Conservation (phyloP, 495 filamentous ascomycete genomes). For the Tricharina praecox region DNA sequence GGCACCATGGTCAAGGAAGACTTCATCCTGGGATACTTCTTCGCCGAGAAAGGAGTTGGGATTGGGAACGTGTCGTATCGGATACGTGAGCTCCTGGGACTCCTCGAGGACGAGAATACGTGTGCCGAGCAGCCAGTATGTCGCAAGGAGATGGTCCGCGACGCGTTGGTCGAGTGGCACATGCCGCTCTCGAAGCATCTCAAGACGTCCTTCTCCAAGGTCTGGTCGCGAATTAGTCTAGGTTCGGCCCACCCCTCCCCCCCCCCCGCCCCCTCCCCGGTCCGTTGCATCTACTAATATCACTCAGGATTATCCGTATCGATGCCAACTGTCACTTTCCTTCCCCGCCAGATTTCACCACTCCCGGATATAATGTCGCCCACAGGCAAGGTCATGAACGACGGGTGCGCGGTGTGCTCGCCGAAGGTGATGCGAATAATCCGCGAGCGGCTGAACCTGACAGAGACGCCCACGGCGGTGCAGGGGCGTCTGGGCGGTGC, state of each 20-base stretch:
- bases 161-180: conserved; percentile 22
- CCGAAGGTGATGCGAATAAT: conserved; percentile 42
- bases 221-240: conserved; percentile 24
- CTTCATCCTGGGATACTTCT: conserved; percentile 15
- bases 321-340: conserved; percentile 33
- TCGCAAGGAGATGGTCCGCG: conserved; percentile 2
- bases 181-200: conserved; percentile 18
- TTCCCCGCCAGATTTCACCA: conserved; percentile 20
- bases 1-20: conserved; percentile 5
- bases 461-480: conserved; percentile 50
- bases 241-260: conserved; percentile 4
- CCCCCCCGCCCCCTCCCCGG: neutral
- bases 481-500: conserved; percentile 71
- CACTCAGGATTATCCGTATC: no score
- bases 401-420: conserved; percentile 63
- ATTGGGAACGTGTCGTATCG: conserved; percentile 11
- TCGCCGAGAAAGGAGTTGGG: conserved; percentile 20
- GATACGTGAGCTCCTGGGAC: conserved; percentile 9
- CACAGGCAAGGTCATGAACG: conserved; percentile 49
- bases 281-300: no score
- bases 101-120: conserved; percentile 9
- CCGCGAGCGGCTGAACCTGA: conserved; percentile 40
- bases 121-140: neutral
- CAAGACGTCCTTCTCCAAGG: conserved; percentile 12
- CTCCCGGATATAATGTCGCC: conserved; percentile 28